phyloP scores from a whole-genome alignment of 148 eudicot genomes.

The Oxyria digyna region DNA sequence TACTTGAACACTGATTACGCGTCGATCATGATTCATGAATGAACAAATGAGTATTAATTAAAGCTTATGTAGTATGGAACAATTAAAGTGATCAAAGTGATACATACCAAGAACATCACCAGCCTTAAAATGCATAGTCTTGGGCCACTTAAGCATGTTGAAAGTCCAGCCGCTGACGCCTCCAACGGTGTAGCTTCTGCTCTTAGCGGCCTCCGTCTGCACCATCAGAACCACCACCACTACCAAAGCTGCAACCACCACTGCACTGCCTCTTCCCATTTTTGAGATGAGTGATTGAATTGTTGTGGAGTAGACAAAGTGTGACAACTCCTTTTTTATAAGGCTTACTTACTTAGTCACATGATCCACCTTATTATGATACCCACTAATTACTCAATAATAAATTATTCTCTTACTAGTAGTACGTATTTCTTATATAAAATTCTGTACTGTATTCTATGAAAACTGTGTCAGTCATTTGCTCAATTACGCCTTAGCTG shows the following conservation, averaged over 20 bases:
- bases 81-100: neutral
- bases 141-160: slow-evolving; percentile 23
- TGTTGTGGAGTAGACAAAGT: neutral
- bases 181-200: slow-evolving; percentile 17
- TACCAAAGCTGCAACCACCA: neutral
- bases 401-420: neutral
- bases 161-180: slow-evolving; percentile 29
- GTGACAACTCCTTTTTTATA: neutral
- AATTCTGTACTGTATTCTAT: too few species aligned
- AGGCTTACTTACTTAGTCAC: neutral
- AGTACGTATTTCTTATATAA: too few species aligned
- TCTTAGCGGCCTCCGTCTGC: slow-evolving; percentile 12
- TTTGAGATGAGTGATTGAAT: neutral
- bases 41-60: neutral
- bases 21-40: too few species aligned
- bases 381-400: neutral
- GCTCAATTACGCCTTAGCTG: too few species aligned
- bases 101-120: slow-evolving; percentile 29
- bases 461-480: too few species aligned
- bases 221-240: slow-evolving; percentile 8
- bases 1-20: slow-evolving; percentile 42
- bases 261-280: slow-evolving; percentile 33
- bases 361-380: slow-evolving; percentile 1
- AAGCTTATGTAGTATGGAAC: neutral
- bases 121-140: slow-evolving; percentile 21